A percentile compares a stretch with the other conserved stretches of the same genome.
Evolutionary conservation across 2,329 filamentous ascomycete species (phyloP).

Genomic region (Stachybotrys chlorohalonatus): DNA sequence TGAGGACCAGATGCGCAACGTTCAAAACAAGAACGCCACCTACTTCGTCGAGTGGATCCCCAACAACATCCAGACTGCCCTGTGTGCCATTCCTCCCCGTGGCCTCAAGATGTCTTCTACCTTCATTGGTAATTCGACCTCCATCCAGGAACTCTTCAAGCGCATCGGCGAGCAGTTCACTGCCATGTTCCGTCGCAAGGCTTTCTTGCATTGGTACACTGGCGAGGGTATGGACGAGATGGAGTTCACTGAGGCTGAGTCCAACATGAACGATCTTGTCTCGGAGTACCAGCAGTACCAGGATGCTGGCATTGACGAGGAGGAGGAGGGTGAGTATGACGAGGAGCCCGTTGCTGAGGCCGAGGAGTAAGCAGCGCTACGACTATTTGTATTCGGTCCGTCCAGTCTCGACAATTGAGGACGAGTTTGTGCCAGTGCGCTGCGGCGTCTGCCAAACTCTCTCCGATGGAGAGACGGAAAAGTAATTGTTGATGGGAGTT

Average conservation of each 20-base stretch:
- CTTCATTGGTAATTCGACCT: slow-evolving; percentile 98
- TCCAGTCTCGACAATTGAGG: slow-evolving; percentile 6
- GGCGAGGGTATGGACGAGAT: slow-evolving; percentile 99
- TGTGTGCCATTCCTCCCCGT: slow-evolving; percentile 96
- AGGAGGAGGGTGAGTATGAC: slow-evolving; percentile 91
- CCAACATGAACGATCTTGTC: slow-evolving; percentile 99
- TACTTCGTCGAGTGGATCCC: slow-evolving; percentile 99
- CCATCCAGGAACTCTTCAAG: slow-evolving; percentile 99
- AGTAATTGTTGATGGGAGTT: slow-evolving; percentile 23
- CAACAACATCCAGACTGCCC: slow-evolving; percentile 99
- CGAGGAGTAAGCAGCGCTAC: slow-evolving; percentile 37
- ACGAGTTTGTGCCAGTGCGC: not conserved
- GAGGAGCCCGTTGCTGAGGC: slow-evolving; percentile 75
- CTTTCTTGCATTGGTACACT: slow-evolving; percentile 99
- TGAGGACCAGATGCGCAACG: slow-evolving; percentile 99
- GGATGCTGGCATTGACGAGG: slow-evolving; percentile 94
- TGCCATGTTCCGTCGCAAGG: slow-evolving; percentile 99
- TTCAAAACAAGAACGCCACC: slow-evolving; percentile 98
- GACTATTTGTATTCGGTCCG: not conserved
- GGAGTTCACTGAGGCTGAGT: slow-evolving; percentile 99
- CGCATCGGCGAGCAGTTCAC: slow-evolving; percentile 99
- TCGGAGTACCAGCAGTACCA: slow-evolving; percentile 99
- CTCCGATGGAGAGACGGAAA: slow-evolving; percentile 12
- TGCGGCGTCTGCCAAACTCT: slow-evolving; percentile 6
- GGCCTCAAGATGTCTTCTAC: slow-evolving; percentile 99